phyloP scores from a whole-genome alignment of 805 yeast species.

The Yamadazyma laniorum region DNA sequence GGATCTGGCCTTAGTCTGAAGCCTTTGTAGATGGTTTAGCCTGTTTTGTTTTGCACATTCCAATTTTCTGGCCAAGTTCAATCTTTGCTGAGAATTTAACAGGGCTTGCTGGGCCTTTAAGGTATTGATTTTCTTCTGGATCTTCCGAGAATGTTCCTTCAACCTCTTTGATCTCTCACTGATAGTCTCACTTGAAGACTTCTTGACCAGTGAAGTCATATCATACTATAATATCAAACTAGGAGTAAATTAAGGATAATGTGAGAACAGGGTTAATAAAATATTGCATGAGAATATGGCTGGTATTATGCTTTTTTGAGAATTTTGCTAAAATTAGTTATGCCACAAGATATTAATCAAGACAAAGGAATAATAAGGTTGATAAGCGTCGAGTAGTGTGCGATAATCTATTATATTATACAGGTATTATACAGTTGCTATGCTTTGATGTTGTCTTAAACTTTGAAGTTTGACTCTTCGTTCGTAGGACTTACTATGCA shows the following conservation, averaged over 20 bases:
- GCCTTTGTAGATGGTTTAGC: not conserved
- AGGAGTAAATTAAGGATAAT: not conserved
- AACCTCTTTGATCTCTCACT: not conserved
- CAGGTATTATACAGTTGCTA: slow-evolving; percentile 3
- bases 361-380: too few relatives aligned
- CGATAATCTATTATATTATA: too few relatives aligned
- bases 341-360: too few relatives aligned
- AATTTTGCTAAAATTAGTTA: too few relatives aligned
- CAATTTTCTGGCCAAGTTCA: not conserved
- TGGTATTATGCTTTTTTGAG: too few relatives aligned
- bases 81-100: not conserved
- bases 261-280: too few relatives aligned
- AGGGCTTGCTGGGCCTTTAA: not conserved
- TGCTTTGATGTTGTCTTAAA: slow-evolving; percentile 10
- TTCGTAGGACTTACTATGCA: slow-evolving; percentile 7
- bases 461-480: slow-evolving; percentile 12
- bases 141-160: not conserved
- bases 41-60: not conserved
- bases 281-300: too few relatives aligned
- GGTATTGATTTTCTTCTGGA: not conserved
- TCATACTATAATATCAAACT: not conserved
- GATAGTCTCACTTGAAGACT: not conserved
- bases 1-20: not conserved
- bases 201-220: not conserved
- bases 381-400: too few relatives aligned